Evolutionary conservation across 2,329 filamentous ascomycete genomes (phyloP).

Genomic region (Colletotrichum liaoningense): DNA sequence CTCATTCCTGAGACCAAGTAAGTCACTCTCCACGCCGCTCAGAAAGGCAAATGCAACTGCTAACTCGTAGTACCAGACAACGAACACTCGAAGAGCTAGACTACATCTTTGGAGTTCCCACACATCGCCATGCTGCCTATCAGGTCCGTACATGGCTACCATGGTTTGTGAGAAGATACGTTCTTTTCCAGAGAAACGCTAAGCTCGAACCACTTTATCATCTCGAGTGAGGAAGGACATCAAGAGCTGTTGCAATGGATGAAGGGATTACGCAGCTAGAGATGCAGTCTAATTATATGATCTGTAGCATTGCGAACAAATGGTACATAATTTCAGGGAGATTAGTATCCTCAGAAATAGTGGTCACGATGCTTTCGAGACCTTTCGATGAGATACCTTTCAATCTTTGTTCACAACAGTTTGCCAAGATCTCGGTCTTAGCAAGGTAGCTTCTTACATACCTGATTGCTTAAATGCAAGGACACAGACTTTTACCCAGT

Average conservation of each 20-base stretch:
- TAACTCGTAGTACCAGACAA: constrained; percentile 43
- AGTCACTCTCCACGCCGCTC: neutral
- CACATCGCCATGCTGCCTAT: constrained; percentile 44
- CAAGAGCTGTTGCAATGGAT: neutral
- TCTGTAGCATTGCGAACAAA: no score
- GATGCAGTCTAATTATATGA: no score
- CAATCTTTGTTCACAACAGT: no score
- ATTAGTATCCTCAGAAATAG: no score
- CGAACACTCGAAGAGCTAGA: constrained; percentile 60
- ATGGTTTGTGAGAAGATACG: constrained; percentile 51
- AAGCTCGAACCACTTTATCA: constrained; percentile 54
- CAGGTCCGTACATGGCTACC: constrained; percentile 47
- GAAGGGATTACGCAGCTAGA: no score
- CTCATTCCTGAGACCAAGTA: constrained; percentile 67
- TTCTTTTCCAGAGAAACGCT: constrained; percentile 43
- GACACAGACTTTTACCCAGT: no score
- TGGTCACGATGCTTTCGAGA: no score
- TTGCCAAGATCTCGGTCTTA: no score
- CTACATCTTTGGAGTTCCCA: constrained; percentile 50
- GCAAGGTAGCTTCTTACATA: no score
- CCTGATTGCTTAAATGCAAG: no score
- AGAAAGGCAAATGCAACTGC: neutral
- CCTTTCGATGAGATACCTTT: no score
- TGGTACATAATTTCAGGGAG: no score
- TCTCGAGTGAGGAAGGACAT: constrained; percentile 40